A percentile compares a stretch with the other conserved stretches of the same genome.
These are phyloP conservation scores for Emmonsiellopsis sp. DNA, from an alignment of 2,329 filamentous ascomycete genomes.

Conservation along the genomic window DNA sequence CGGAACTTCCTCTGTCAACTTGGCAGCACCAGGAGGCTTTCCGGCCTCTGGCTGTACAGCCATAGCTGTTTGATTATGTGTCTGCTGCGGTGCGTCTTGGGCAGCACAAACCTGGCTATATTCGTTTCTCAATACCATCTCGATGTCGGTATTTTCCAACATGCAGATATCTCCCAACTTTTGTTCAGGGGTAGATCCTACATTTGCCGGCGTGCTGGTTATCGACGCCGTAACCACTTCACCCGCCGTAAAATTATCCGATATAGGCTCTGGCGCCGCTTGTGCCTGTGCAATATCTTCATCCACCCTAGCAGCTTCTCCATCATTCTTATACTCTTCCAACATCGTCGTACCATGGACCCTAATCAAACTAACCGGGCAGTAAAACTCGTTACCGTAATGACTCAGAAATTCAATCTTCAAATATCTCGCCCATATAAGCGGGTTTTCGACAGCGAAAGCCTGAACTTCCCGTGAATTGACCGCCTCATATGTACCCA, in stretches of 20 bases:
- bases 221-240: slow-evolving; percentile 18
- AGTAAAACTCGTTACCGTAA: slow-evolving; percentile 95
- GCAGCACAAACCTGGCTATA: not conserved
- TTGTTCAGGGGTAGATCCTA: slow-evolving; percentile 1
- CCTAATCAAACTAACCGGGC: slow-evolving; percentile 78
- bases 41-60: not conserved
- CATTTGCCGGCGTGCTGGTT: slow-evolving; percentile 12
- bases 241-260: slow-evolving; percentile 17
- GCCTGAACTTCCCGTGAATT: slow-evolving; percentile 92
- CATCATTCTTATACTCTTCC: slow-evolving; percentile 84
- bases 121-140: not conserved
- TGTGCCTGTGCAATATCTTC: slow-evolving; percentile 32
- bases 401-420: slow-evolving; percentile 86
- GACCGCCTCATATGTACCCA: slow-evolving; percentile 81
- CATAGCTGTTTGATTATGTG: not conserved
- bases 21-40: not conserved
- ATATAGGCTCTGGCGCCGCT: slow-evolving; percentile 9
- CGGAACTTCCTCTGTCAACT: not conserved
- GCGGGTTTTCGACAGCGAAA: slow-evolving; percentile 85
- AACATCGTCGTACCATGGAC: slow-evolving; percentile 92
- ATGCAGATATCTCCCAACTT: not conserved
- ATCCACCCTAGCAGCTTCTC: slow-evolving; percentile 52
- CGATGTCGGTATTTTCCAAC: not conserved
- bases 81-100: not conserved
- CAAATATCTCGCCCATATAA: slow-evolving; percentile 92